Evolutionary conservation across 1,284 basidiomycete species (phyloP).

Genomic region (Austroboletus olivaceoglutinosus): DNA sequence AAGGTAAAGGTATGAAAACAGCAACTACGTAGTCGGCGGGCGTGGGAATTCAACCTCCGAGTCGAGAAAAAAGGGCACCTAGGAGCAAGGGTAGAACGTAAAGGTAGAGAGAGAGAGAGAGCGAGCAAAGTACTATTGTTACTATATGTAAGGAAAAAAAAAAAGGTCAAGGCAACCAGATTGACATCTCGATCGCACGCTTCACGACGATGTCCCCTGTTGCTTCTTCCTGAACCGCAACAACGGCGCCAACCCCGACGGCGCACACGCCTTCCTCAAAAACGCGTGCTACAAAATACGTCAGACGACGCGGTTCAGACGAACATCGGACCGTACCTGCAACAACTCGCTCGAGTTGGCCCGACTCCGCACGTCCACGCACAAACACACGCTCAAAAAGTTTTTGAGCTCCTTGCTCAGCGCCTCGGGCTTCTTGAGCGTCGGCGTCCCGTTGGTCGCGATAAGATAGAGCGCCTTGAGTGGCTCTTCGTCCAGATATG

Average conservation of each 20-base stretch:
- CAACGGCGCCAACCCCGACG: conserved; percentile 80
- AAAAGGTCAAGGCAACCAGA: no score
- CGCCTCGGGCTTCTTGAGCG: conserved; percentile 93
- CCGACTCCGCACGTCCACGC: conserved; percentile 94
- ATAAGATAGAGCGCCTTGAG: conserved; percentile 97
- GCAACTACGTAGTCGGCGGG: no score
- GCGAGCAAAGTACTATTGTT: no score
- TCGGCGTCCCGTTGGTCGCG: conserved; percentile 97
- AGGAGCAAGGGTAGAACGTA: no score
- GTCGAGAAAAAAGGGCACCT: no score
- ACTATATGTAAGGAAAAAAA: no score
- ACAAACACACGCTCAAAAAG: conserved; percentile 95
- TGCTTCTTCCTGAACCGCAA: conserved; percentile 68
- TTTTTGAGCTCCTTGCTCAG: conserved; percentile 91
- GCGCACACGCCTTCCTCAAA: conserved; percentile 80
- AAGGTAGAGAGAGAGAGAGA: no score
- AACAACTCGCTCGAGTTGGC: conserved; percentile 92
- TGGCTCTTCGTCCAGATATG: conserved; percentile 97
- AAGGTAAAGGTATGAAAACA: no score
- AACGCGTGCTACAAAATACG: conserved; percentile 73
- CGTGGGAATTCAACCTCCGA: no score
- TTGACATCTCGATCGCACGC: no score
- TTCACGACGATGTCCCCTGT: conserved; percentile 22
- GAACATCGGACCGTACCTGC: conserved; percentile 57
- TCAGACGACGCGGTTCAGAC: neutral